Base-by-base conservation (phyloP, 495 filamentous ascomycete genomes). In the Podospora appendiculata region DNA sequence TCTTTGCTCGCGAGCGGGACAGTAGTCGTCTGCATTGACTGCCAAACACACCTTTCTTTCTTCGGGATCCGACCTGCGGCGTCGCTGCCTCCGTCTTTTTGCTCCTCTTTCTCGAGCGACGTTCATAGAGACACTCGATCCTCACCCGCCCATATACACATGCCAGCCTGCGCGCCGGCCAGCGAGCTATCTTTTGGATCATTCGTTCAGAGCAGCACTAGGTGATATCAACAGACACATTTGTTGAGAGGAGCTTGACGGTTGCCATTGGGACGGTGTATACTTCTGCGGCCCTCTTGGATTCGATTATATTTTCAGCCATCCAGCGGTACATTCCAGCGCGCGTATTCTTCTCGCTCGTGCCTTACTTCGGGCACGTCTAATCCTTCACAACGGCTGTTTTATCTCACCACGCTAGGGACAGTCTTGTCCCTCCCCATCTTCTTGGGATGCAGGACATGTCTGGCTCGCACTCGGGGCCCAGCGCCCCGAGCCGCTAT, bases 391-490 rank as follows among this genome's bases (percentile, higher is more conserved):
- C 76, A 73, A 86, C 83, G 83, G 84, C 82, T 72, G 78, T 84
- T 59, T 68, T 86, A 74, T 82, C 82, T 61, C 78, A 80, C 66
- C 71, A 75, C 62, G 66, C 75, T 68, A 77, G 82, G 85, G 86
- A 88, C 84, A 80, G 71, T 66, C 76, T 85, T 74, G 80, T 86
- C 83, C 82, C 83, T 65, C 80, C 84, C 70, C 84, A 88, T 77
- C 79, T 86, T 67, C 79, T 89, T 75, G 85, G 81, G 74, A 95
- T 95, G 90, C 89, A 93, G 82, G 81, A 85, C 65, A 80, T 82
- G 70, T 82, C 88, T 67, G 76, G 74, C 64, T 66, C 75, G 47
- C 75, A 81, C 62, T 76, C 74, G 67, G 77, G 75, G 61, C 73
- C 81, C 65, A 71, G 67, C 57, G 69, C 72, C 68, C 72, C 75